Evolutionary conservation across 2,329 filamentous ascomycete species (phyloP).

Genomic region (Intubia oerlemansii): DNA sequence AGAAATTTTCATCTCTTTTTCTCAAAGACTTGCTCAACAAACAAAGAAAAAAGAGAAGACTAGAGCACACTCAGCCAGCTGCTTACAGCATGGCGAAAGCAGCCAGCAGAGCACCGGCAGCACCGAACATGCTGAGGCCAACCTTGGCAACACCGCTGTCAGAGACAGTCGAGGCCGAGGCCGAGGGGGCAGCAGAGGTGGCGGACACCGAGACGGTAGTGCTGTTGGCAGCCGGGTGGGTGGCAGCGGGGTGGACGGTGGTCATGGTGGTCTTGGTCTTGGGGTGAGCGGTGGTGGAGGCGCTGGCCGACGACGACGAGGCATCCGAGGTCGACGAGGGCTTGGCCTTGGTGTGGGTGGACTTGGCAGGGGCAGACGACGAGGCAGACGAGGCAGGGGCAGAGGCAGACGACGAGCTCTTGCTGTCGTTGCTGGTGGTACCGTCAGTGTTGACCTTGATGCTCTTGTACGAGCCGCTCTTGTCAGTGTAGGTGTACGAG

Average conservation of each 20-base stretch:
- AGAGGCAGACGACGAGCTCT: slow-evolving; percentile 5
- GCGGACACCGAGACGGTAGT: slow-evolving; percentile 3
- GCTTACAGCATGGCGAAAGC: slow-evolving; percentile 11
- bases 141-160: slow-evolving; percentile 10
- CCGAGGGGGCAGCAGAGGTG: not conserved
- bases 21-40: no score
- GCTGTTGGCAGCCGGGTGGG: slow-evolving; percentile 2
- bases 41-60: no score
- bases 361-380: slow-evolving; percentile 12
- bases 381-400: slow-evolving; percentile 6
- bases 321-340: slow-evolving; percentile 1
- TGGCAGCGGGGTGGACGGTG: not conserved
- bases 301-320: slow-evolving; percentile 2
- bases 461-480: slow-evolving; percentile 25
- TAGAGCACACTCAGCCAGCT: no score
- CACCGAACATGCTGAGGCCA: slow-evolving; percentile 8
- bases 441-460: slow-evolving; percentile 25
- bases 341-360: slow-evolving; percentile 5
- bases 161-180: slow-evolving; percentile 11
- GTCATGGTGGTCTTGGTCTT: slow-evolving; percentile 11
- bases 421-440: slow-evolving; percentile 5
- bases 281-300: slow-evolving; percentile 7
- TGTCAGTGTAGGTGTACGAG: slow-evolving; percentile 30
- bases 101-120: slow-evolving; percentile 10
- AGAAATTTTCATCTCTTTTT: no score